phyloP scores from a whole-genome alignment of 2,329 filamentous ascomycete species.

The Fusarium coffeatum region DNA sequence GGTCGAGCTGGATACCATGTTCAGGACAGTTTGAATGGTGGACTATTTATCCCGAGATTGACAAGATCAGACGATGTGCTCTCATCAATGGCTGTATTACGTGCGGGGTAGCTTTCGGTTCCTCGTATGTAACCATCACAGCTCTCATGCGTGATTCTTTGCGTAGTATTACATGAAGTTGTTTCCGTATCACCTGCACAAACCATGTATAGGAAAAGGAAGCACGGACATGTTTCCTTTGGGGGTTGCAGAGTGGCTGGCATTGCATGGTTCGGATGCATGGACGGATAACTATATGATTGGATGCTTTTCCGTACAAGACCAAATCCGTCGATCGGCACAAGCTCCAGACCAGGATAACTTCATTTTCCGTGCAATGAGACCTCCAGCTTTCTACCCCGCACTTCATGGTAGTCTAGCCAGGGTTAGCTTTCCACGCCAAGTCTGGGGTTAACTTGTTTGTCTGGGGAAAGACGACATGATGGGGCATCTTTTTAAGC shows the following conservation, averaged over 20 bases:
- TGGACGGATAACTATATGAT: constrained; percentile 19
- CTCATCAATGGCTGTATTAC: neutral
- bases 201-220: constrained; percentile 16
- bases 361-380: constrained; percentile 32
- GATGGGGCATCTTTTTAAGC: neutral
- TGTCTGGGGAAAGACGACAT: constrained; percentile 28
- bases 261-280: neutral
- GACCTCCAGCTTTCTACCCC: constrained; percentile 30
- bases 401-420: constrained; percentile 23
- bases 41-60: constrained; percentile 29
- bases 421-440: constrained; percentile 18
- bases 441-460: constrained; percentile 32
- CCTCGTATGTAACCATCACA: neutral
- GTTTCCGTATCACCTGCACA: constrained; percentile 25
- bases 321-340: neutral
- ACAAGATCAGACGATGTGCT: neutral
- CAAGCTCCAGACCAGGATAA: neutral
- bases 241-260: constrained; percentile 3
- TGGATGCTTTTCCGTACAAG: constrained; percentile 32
- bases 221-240: constrained; percentile 19
- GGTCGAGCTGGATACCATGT: neutral
- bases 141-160: neutral
- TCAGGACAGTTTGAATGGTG: constrained; percentile 28
- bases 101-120: constrained; percentile 17
- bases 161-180: constrained; percentile 4